A percentile compares a stretch with the other conserved stretches of the same genome.
These are phyloP conservation scores for Peronospora destructor DNA, from an alignment of 352 stramenopile genomes.

Conservation along the genomic window DNA sequence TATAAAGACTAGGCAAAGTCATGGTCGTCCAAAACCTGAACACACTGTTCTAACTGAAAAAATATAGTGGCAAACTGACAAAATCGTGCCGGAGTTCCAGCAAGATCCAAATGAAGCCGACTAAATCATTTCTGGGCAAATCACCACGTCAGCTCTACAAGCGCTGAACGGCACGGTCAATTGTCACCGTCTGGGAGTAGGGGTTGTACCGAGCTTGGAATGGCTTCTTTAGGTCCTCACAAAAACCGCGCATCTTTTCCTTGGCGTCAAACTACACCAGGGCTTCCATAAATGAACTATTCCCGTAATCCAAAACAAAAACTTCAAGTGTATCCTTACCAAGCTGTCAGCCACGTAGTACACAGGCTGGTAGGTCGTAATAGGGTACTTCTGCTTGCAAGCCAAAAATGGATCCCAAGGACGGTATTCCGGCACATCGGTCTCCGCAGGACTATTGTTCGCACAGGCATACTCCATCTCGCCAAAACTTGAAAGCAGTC, in stretches of 20 bases:
- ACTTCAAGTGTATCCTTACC: slow-evolving; percentile 25
- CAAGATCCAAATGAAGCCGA: not conserved
- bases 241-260: slow-evolving; percentile 92
- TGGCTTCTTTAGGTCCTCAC: slow-evolving; percentile 90
- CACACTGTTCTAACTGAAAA: slow-evolving; percentile 4
- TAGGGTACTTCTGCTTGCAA: slow-evolving; percentile 92
- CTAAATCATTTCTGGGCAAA: not conserved
- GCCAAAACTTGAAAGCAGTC: slow-evolving; percentile 94
- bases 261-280: slow-evolving; percentile 80
- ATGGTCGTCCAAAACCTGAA: not conserved
- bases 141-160: slow-evolving; percentile 31
- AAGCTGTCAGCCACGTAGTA: slow-evolving; percentile 96
- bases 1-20: slow-evolving; percentile 21
- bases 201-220: slow-evolving; percentile 94
- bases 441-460: slow-evolving; percentile 47
- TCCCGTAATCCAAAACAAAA: not conserved
- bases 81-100: not conserved
- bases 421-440: slow-evolving; percentile 80
- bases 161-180: slow-evolving; percentile 65
- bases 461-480: slow-evolving; percentile 95
- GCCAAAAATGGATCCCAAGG: slow-evolving; percentile 92
- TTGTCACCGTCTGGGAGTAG: slow-evolving; percentile 84
- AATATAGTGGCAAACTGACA: not conserved
- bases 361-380: slow-evolving; percentile 95
- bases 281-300: not conserved